Conservation (phyloP, 176 grass and related monocot species). For the Cenchrus fungigraminus region DNA sequence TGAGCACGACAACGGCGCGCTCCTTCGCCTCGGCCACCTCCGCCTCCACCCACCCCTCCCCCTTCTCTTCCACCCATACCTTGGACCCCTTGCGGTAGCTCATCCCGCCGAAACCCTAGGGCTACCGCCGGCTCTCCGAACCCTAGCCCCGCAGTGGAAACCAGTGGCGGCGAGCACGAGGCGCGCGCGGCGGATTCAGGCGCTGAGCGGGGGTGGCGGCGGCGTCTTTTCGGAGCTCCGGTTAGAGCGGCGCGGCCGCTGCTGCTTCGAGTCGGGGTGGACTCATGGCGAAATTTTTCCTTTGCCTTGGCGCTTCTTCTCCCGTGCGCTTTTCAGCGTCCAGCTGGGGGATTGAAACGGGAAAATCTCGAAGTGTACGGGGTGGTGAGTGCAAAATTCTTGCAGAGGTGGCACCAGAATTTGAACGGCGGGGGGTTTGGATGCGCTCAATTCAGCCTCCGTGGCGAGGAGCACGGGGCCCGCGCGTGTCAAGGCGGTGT, state of each 20-base stretch:
- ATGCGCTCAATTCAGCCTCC: conserved; percentile 41
- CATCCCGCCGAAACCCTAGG: conserved; percentile 70
- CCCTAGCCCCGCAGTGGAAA: conserved; percentile 24
- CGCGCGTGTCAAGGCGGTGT: conserved; percentile 11
- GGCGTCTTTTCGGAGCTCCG: conserved; percentile 42
- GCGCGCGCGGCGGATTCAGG: background rate
- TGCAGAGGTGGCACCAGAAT: conserved; percentile 38
- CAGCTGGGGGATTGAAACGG: background rate
- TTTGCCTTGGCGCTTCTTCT: conserved; percentile 69
- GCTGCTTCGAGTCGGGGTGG: conserved; percentile 29
- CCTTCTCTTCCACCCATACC: conserved; percentile 94
- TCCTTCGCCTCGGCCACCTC: conserved; percentile 74
- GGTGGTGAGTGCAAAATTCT: background rate
- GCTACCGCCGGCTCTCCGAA: conserved; percentile 11
- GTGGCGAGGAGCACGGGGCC: conserved; percentile 27
- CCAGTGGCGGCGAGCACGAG: conserved; percentile 37
- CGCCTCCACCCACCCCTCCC: conserved; percentile 84
- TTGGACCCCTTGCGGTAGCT: conserved; percentile 92
- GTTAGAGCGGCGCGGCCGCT: conserved; percentile 32
- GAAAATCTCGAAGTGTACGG: background rate
- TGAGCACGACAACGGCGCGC: conserved; percentile 56
- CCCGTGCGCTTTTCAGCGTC: conserved; percentile 34
- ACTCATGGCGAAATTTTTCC: conserved; percentile 56
- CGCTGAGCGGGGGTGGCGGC: background rate
- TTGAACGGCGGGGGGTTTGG: conserved; percentile 38